Evolutionary conservation across 2,329 filamentous ascomycete genomes (phyloP).

Genomic region (Microthyrium microscopicum): DNA sequence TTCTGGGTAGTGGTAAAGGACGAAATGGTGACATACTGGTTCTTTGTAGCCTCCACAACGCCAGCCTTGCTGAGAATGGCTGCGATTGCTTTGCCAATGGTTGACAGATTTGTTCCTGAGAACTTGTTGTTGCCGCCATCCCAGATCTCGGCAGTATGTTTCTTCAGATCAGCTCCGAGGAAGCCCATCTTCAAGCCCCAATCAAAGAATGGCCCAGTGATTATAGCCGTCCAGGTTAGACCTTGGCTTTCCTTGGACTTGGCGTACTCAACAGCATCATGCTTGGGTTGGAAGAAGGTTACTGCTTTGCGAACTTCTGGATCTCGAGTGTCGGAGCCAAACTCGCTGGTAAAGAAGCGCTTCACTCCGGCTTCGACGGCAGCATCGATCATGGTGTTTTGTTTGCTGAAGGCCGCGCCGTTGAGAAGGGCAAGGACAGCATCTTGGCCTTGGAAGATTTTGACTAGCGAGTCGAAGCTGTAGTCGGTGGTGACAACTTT

Average conservation of each 20-base stretch:
- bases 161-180: constrained; percentile 33
- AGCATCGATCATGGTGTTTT: constrained; percentile 39
- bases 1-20: constrained; percentile 42
- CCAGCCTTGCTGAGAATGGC: constrained; percentile 25
- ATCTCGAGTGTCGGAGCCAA: constrained; percentile 26
- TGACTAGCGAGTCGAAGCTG: background rate
- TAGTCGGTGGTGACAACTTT: constrained; percentile 1
- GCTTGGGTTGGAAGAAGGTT: constrained; percentile 28
- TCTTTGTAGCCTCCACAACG: constrained; percentile 29
- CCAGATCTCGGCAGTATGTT: constrained; percentile 35
- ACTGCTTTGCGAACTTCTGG: constrained; percentile 23
- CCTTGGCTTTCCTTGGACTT: constrained; percentile 11
- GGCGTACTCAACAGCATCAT: constrained; percentile 2
- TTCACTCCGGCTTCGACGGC: constrained; percentile 42
- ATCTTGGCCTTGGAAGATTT: constrained; percentile 29
- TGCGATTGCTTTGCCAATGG: constrained; percentile 34
- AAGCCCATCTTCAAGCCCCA: constrained; percentile 35
- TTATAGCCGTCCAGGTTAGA: constrained; percentile 44
- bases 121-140: constrained; percentile 39
- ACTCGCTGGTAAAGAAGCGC: constrained; percentile 47
- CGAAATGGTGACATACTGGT: constrained; percentile 40
- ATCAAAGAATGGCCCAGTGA: constrained; percentile 45
- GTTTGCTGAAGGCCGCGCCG: constrained; percentile 24
- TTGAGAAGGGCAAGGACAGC: constrained; percentile 36
- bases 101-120: constrained; percentile 32